These are phyloP conservation scores for Gossypium herbaceum DNA, from an alignment of 345 rosid genomes.

Conservation along the genomic window DNA sequence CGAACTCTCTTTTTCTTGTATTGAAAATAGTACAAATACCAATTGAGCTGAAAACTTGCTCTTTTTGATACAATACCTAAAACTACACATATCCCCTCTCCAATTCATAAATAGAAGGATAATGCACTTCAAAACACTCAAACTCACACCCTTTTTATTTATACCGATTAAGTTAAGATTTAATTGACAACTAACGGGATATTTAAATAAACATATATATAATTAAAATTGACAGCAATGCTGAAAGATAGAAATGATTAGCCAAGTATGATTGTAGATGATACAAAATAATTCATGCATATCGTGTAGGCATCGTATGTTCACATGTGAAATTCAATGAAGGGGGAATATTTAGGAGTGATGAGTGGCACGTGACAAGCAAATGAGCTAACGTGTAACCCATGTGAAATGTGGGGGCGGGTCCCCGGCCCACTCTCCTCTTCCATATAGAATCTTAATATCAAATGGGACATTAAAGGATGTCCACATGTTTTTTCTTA, in stretches of 20 bases:
- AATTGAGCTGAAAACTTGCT: too few species aligned
- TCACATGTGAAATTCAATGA: constrained; percentile 10
- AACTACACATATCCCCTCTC: accelerated
- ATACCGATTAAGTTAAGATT: too few species aligned
- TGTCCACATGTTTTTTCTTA: constrained; percentile 21
- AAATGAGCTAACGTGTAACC: constrained; percentile 43
- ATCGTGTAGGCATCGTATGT: not conserved
- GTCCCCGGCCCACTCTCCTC: constrained; percentile 44
- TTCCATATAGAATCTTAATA: constrained; percentile 18
- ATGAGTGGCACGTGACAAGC: constrained; percentile 58
- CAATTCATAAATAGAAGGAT: too few species aligned
- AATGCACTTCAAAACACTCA: accelerated
- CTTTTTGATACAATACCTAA: accelerated
- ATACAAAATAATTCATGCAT: not conserved
- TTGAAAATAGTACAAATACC: too few species aligned
- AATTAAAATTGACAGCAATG: not conserved
- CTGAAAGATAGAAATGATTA: not conserved
- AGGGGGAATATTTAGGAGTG: constrained; percentile 36
- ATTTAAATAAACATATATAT: not conserved
- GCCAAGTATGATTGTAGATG: constrained; percentile 1
- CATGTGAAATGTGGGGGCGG: constrained; percentile 45
- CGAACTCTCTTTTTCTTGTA: too few species aligned
- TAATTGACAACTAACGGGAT: accelerated
- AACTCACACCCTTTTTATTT: accelerated
- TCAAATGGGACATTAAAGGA: constrained; percentile 23